Evolutionary conservation across 306 rosid species (phyloP), one percentile per base, ranked within the genome.

Genomic region (Pyrus pyrifolia): DNA sequence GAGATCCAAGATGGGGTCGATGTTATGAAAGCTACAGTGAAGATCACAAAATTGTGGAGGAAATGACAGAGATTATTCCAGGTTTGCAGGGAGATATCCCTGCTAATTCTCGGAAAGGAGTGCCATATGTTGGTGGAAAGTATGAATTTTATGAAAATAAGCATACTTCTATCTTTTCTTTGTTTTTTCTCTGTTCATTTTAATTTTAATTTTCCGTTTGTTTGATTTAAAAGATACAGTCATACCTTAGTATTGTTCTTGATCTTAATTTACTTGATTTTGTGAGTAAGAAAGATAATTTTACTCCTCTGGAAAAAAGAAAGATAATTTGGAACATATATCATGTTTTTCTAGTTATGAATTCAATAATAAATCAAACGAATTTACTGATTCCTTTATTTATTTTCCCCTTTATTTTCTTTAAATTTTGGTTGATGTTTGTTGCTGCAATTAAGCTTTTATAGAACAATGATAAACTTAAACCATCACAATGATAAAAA

Each of bases 1-100:
- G 99, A 82, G 99, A 95, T 87, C 98, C 99, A 31, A 89, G 99
- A 84, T 95, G 99, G 99, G 99, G 99, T 62, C 81, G 99, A 60
- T 95, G 99, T 86, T 95, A 95, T 42, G 99, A 95, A 85, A 95
- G 99, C 90, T 95, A 95, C 73, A 95, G 99, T 4, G 99, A 95
- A 84, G 97, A 95, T 81, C 89, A 82, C 80, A 83, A 78, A 80
- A 82, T 95, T 76, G 97, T 95, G 77, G 83, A 83, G 85, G 85
- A 86, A 72, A 95, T 95, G 97, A 95, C 99, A 0, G 87, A 71
- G 62, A 90, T 95, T 80, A 89, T 95, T 75, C 86, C 84, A 81
- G 99, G 99, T 57, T 87, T 92, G 68, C 99, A 95, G 82, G 99
- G 99, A 81, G 83, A 88, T 29, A 71, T 87, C 78, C 96, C 97